These are phyloP conservation scores for Eurotiales sp. DNA, from an alignment of 2,329 filamentous ascomycete genomes.

Conservation along the genomic window DNA sequence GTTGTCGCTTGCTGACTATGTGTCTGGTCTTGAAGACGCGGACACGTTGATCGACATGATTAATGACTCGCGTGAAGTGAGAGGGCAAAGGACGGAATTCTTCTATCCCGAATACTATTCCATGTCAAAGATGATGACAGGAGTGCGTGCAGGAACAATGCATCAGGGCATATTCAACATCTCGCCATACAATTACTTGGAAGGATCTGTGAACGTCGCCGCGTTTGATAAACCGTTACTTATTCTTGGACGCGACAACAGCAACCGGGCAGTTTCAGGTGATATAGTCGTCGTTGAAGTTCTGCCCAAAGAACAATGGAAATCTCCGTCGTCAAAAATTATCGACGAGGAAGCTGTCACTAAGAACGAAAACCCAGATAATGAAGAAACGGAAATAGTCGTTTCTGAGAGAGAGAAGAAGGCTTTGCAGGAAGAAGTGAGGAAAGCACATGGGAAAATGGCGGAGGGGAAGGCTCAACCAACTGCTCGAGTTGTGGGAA, in stretches of 20 bases:
- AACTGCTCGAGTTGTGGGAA: constrained; percentile 85
- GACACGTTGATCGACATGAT: constrained; percentile 92
- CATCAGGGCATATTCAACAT: constrained; percentile 96
- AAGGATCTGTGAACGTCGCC: constrained; percentile 84
- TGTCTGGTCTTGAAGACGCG: constrained; percentile 76
- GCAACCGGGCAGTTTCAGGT: constrained; percentile 88
- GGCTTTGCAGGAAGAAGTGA: constrained; percentile 87
- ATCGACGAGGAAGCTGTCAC: constrained; percentile 91
- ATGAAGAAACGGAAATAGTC: constrained; percentile 68
- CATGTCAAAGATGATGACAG: constrained; percentile 90
- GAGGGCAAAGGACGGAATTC: constrained; percentile 63
- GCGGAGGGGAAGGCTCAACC: constrained; percentile 78
- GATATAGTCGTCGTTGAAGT: constrained; percentile 93
- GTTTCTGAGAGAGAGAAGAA: constrained; percentile 83
- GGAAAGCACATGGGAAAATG: constrained; percentile 71
- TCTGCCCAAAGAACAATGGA: constrained; percentile 93
- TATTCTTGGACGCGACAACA: constrained; percentile 88
- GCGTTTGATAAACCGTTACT: constrained; percentile 86
- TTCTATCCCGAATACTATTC: constrained; percentile 88
- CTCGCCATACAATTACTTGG: constrained; percentile 95
- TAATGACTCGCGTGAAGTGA: constrained; percentile 69
- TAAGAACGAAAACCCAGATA: constrained; percentile 89
- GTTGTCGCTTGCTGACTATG: constrained; percentile 69
- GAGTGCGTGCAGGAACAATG: constrained; percentile 78
- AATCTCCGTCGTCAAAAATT: constrained; percentile 89